Base-by-base conservation (phyloP, 768 basidiomycete species). In the Leccinum disarticulatum region DNA sequence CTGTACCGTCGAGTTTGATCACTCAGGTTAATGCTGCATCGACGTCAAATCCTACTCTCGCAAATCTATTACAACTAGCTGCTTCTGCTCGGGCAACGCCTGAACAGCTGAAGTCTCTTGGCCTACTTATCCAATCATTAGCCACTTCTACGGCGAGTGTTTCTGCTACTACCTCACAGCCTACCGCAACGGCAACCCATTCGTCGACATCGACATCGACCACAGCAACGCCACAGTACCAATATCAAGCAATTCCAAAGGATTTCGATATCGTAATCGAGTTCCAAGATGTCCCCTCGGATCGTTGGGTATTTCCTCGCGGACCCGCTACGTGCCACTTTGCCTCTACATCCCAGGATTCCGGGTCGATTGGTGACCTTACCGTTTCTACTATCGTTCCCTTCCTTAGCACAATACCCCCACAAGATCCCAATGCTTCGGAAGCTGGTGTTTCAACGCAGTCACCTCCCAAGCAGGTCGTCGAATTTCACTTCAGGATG, bases 181-280 rank as follows among this genome's bases (percentile, higher is more conserved):
- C 41, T n/a, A 52, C 30, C 17, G 6, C 48, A 30, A 19, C 55
- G 6, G 58, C 30, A 50, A 41, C 61, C 15, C 54, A 58, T 28
- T 50, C 67, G 10, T 64, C 54, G 36, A 62, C 63, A 25, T 22
- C 67, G n/a, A 59, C 66, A 25, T 22, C 67, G n/a, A 59, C 66
- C 27, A 52, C 63, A 33, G 33, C 57, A 43, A 28, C 68, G 19
- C 61, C 66, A 14, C 71, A 62, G 57, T 70, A 62, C 60, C 70
- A 65, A 47, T 64, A 64, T 43, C 69, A 66, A 57, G 25, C 61
- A 30, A 68, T 81, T 17, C 68, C 79, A 35, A 86, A 81, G 66
- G 81, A 83, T n/a, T 89, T 86, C 65, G 90, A 92, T 68, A 68
- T 93, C 1, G 83, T 91, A 25, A 67, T 93, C 54, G 88, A 90